Conservation (phyloP, 1,284 basidiomycete species). For the Apiotrichum siamense region DNA sequence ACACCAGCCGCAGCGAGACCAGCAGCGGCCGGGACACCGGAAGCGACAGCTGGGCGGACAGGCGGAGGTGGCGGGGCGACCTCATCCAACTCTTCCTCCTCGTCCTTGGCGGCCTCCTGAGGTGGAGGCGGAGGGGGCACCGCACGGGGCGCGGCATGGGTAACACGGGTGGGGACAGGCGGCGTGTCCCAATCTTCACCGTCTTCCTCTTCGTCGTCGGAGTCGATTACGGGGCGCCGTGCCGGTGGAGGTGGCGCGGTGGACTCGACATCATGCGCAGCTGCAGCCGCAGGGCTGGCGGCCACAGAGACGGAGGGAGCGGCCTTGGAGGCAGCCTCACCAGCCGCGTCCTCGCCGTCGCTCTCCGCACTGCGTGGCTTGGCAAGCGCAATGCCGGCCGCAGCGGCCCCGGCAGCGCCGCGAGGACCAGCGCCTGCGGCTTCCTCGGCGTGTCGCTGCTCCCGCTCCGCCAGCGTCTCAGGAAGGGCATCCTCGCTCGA, state of each 20-base stretch:
- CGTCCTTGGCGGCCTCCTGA: neutral
- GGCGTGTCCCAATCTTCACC: constrained; percentile 22
- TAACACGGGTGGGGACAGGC: neutral
- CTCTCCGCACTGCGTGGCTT: constrained; percentile 7
- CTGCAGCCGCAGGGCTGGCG: neutral
- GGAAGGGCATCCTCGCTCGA: constrained; percentile 6
- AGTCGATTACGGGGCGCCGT: constrained; percentile 10
- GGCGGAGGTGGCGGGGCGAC: constrained; percentile 1
- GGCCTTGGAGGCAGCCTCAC: neutral
- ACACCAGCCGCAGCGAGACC: neutral
- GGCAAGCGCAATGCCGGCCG: constrained; percentile 6
- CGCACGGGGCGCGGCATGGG: neutral
- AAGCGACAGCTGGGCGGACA: neutral
- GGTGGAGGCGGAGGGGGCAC: neutral
- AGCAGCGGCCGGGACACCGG: neutral
- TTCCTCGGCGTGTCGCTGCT: neutral
- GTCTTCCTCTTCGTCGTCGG: constrained; percentile 24
- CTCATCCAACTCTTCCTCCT: constrained; percentile 5
- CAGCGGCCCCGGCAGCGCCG: constrained; percentile 22
- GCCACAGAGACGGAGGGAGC: neutral
- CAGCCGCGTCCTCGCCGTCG: constrained; percentile 24
- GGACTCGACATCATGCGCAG: too few species aligned
- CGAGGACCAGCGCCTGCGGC: constrained; percentile 7
- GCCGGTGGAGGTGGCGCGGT: constrained; percentile 8
- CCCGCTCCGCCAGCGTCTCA: neutral